A percentile compares a stretch with the other conserved stretches of the same genome.
phyloP scores from a whole-genome alignment of 2,329 filamentous ascomycete genomes.

The Karstenula rhodostoma region DNA sequence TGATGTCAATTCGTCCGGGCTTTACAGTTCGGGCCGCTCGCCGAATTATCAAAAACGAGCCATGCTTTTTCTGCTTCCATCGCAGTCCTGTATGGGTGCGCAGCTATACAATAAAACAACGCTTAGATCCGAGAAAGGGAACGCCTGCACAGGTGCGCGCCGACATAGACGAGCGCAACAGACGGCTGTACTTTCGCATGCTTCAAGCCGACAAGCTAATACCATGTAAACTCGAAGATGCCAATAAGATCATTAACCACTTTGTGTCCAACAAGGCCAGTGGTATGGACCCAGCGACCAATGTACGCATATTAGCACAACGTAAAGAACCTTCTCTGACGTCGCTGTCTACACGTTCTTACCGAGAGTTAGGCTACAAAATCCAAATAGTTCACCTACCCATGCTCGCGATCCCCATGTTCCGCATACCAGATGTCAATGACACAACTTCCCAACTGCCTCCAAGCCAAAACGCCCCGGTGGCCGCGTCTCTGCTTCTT shows the following conservation, averaged over 20 bases:
- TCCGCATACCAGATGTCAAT: conserved; percentile 34
- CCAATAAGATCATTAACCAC: conserved; percentile 36
- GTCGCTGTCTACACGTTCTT: neutral
- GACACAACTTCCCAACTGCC: conserved; percentile 31
- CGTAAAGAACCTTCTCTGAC: conserved; percentile 26
- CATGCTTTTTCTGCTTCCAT: conserved; percentile 32
- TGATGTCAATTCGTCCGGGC: conserved; percentile 33
- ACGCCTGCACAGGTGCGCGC: conserved; percentile 24
- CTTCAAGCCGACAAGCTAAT: conserved; percentile 28
- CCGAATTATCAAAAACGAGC: conserved; percentile 16
- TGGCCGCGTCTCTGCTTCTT: conserved; percentile 32
- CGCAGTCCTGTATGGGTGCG: conserved; percentile 14
- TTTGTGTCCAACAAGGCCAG: conserved; percentile 30
- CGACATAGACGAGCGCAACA: conserved; percentile 32
- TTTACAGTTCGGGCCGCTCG: conserved; percentile 21
- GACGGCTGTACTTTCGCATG: conserved; percentile 30
- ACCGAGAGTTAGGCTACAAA: conserved; percentile 35
- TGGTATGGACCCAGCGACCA: conserved; percentile 27
- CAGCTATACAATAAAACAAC: conserved; percentile 17
- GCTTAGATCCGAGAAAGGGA: conserved; percentile 4
- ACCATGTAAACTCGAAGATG: conserved; percentile 23
- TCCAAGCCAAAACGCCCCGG: conserved; percentile 33
- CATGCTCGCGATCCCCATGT: conserved; percentile 35
- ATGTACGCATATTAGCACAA: conserved; percentile 28
- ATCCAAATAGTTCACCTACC: conserved; percentile 33